Base-by-base conservation (phyloP, 140 eudicot species). In the Anethum foeniculum region DNA sequence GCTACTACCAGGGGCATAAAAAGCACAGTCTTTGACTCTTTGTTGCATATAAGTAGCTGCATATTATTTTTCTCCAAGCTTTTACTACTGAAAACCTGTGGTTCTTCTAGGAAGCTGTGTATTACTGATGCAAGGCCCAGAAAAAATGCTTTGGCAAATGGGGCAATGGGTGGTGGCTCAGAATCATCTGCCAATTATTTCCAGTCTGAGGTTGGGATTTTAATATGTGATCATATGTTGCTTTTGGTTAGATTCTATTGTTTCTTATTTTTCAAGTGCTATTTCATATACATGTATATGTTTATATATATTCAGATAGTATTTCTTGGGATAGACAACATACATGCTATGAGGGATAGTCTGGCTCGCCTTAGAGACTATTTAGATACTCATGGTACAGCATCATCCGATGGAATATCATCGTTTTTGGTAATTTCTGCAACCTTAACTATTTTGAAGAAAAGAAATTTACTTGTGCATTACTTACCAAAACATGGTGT, bases 81-180 rank as follows among this genome's bases (percentile, higher is more conserved):
- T 30, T 58, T 13, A 58, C 25, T n/a, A 9, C 56, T 78, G 25
- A 52, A 23, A 23, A 78, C 25, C 18, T 58, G 7, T 43, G 1
- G 74, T 77, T 52, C 67, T 23, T 86, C 25, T 87, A 96, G 99
- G 94, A 96, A 96, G 89, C 87, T 96, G 58, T 96, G 91, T 69
- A 96, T 96, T 71, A 96, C 96, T 80, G 99, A 96, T 86, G 99
- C 99, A 80, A 91, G 99, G 85, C 99, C 99, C 6, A 83, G 99
- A 73, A 96, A 96, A 88, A 93, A 96, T 86, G 98, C 99, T 30
- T 84, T 96, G 79, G 99, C 99, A 80, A 96, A 96, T 88, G 99
- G 99, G 75, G 99, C 99, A 80, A 92, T 96, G 97, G 99, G 99
- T 80, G 99, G 99, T 62, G 99, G 99, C 76, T 96, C 99, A 10